Conservation (phyloP, 129 eudicot species). For the Glebionis coronaria region DNA sequence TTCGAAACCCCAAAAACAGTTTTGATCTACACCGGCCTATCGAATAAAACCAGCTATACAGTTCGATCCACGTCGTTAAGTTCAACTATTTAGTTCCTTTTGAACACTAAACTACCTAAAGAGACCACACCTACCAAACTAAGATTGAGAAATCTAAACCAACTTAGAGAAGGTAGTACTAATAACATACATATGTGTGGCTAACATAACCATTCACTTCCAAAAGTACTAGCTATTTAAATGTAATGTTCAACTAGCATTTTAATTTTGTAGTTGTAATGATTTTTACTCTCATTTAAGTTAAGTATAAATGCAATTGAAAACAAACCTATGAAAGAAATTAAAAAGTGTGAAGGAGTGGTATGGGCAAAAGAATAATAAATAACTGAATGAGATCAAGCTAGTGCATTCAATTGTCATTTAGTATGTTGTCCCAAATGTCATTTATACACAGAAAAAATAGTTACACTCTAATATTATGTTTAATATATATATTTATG, state of each 20-base stretch:
- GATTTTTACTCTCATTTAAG: constrained; percentile 7
- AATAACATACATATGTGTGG: constrained; percentile 12
- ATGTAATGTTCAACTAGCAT: constrained; percentile 15
- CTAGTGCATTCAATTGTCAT: too few relatives aligned
- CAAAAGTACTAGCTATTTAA: constrained; percentile 19
- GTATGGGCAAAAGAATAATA: background rate
- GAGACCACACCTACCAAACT: constrained; percentile 7
- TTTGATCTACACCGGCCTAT: too few relatives aligned
- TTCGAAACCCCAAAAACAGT: too few relatives aligned
- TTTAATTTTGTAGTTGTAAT: constrained; percentile 3
- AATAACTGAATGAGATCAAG: too few relatives aligned
- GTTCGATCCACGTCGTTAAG: too few relatives aligned
- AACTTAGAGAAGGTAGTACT: constrained; percentile 14
- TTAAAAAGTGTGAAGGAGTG: background rate
- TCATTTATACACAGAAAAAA: too few relatives aligned
- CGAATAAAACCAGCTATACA: too few relatives aligned
- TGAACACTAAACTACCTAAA: too few relatives aligned
- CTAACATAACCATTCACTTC: constrained; percentile 11
- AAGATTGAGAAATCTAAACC: constrained; percentile 3
- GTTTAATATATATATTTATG: too few relatives aligned
- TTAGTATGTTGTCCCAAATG: too few relatives aligned
- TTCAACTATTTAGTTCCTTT: too few relatives aligned
- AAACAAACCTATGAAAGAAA: background rate
- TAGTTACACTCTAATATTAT: too few relatives aligned
- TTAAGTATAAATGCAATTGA: background rate